Percentiles rank a stretch among this genome's conserved stretches.
These are phyloP conservation scores for Linnemannia zychae DNA, from an alignment of 192 early-diverging fungal species.

Conservation along the genomic window DNA sequence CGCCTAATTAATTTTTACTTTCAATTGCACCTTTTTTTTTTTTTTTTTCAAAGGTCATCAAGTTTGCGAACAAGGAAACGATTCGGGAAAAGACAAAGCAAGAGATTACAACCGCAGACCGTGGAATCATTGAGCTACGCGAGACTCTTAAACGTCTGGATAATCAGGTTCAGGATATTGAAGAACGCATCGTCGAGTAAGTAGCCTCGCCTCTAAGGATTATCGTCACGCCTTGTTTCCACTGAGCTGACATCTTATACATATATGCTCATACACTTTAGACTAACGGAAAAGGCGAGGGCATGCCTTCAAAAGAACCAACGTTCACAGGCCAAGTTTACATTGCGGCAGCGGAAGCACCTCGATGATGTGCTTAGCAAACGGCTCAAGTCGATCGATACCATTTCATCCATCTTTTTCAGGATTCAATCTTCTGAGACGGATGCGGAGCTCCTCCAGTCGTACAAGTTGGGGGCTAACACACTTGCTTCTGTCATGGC, in stretches of 20 bases:
- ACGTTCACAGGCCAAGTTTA: conserved; percentile 66
- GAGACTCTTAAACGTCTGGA: conserved; percentile 64
- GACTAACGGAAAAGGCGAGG: conserved; percentile 55
- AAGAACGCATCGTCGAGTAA: conserved; percentile 67
- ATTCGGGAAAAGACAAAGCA: conserved; percentile 34
- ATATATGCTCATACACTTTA: conserved; percentile 9
- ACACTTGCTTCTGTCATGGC: conserved; percentile 66
- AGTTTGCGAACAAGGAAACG: conserved; percentile 46
- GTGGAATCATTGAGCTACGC: conserved; percentile 69
- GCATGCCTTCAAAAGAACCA: conserved; percentile 60
- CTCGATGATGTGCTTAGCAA: conserved; percentile 68
- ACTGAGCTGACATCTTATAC: not conserved
- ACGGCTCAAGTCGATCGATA: conserved; percentile 68
- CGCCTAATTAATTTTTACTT: not conserved
- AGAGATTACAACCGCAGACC: conserved; percentile 68
- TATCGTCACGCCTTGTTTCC: not conserved
- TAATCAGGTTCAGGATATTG: conserved; percentile 71
- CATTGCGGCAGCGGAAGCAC: conserved; percentile 67
- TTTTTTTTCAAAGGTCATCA: conserved; percentile 33
- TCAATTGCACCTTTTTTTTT: not conserved
- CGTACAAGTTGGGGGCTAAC: conserved; percentile 71
- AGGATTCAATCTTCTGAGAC: conserved; percentile 75
- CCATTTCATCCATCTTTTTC: conserved; percentile 70
- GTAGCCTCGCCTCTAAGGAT: not conserved
- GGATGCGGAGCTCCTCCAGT: conserved; percentile 72